Evolutionary conservation across 164 flowering plant species (phyloP), one percentile per base, ranked within the genome.

Genomic region (Annona squamosa): DNA sequence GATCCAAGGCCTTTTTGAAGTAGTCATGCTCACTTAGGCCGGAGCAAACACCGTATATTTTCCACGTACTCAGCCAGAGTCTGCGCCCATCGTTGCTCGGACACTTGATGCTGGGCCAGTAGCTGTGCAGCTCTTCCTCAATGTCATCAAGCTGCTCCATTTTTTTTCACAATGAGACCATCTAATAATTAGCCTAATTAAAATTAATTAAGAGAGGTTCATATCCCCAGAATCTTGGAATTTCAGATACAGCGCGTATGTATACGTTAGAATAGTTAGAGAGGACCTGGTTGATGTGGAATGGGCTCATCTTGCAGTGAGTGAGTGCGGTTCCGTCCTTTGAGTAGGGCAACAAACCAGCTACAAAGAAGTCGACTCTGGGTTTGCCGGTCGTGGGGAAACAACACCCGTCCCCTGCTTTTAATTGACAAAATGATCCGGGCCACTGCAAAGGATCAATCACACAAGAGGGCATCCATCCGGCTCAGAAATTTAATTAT

Each of bases 81-180:
- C 48, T 6, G 16, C 10, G 37, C 0, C 59, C 59, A 9, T 69
- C 67, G 19, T 26, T 74, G 66, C 71, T 68, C 19, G 76, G 76
- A 42, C 76, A 74, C 47, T 46, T 59, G 42, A 74, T 44, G 72
- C 13, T 61, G 67, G 76, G 41, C 76, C 76, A 74, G 66, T 74
- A 74, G n/a, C 43, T 10, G 9, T 68, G 5, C 19, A 74, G 63
- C 44, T 45, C 67, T 3, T 74, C 72, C 10, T 10, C 16, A 16
- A 74, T n/a, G 67, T 68, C 76, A 4, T 66, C 61, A 5, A 68
- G 19, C 76, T 74, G 76, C 17, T 26, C 63, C 43, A 37, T 10
- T 4, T 37, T 18, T 19, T 41, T 7, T 52, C 44, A 13, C 18
- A 3, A 5, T 46, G n/a, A 69, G 46, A 37, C 1, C 9, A 18